Base-by-base conservation (phyloP, 805 yeast genomes). In the Pichia eremophila region DNA sequence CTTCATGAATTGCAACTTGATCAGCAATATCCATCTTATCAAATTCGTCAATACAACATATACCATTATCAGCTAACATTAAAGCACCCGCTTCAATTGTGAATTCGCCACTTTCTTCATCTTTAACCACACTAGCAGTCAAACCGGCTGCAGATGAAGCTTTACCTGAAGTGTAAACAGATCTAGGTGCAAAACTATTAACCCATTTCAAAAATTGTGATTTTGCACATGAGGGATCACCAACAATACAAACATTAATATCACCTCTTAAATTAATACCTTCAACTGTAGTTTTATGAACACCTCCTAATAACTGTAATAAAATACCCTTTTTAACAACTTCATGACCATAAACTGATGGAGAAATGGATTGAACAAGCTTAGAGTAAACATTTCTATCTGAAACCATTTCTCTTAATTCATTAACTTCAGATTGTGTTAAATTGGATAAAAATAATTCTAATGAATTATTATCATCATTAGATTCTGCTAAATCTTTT, bases 141-240 rank as follows among this genome's bases (percentile, higher is more conserved):
- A 91, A 74, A 73, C 99, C 99, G 9, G 99, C 99, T 6, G 99
- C 99, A 3, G 98, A 82, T 0, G 97, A 90, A 0, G 99, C 98
- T 64, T 91, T 91, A 66, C 99, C 99, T 0, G 98, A 90, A 1
- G 99, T 93, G 61, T 93, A 91, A 34, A 91, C 90, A 2, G 98
- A 86, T 59, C 99, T 77, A 31, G 98, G 98, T 18, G 95, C 78
- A 64, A 91, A 88, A 1, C 85, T 79, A 57, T 89, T 83, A 14
- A 93, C 95, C 64, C 93, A 93, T 66, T 93, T 93, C 62, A 91
- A 72, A 62, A 91, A 91, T 65, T 91, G 99, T 0, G 97, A 90
- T 65, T 91, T 91, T 34, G 98, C 87, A 11, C 98, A 91, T 2
- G 97, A 89, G 4, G 99, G 99, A 64, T 91, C 99, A 43, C 99